These are phyloP conservation scores for Stenocarpella maydis DNA, from an alignment of 2,329 filamentous ascomycete species.

Conservation along the genomic window DNA sequence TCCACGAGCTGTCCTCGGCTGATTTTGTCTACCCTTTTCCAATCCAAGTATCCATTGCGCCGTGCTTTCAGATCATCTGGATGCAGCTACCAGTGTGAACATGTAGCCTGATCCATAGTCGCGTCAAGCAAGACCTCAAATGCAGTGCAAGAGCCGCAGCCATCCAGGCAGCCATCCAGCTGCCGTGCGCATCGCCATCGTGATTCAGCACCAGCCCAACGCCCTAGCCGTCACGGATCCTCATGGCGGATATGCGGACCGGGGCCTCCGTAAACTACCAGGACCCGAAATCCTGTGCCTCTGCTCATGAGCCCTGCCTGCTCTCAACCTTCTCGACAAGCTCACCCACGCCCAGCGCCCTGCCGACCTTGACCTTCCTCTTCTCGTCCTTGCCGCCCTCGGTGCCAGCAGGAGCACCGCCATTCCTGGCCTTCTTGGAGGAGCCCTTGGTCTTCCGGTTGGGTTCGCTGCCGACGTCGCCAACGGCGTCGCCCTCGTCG, in stretches of 20 bases:
- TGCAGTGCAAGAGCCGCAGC: neutral
- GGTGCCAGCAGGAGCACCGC: conserved; percentile 36
- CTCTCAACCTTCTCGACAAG: conserved; percentile 76
- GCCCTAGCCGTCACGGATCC: neutral
- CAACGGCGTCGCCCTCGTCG: conserved; percentile 77
- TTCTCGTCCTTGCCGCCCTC: conserved; percentile 63
- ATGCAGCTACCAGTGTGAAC: neutral
- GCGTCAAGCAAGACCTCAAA: neutral
- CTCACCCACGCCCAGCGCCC: conserved; percentile 79
- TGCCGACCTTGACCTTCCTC: conserved; percentile 86
- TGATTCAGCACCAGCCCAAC: neutral
- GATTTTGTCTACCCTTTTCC: conserved; percentile 27
- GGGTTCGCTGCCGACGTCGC: conserved; percentile 66
- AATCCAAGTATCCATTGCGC: conserved; percentile 7
- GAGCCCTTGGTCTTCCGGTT: conserved; percentile 27
- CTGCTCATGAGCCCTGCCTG: conserved; percentile 48
- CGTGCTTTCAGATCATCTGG: conserved; percentile 5
- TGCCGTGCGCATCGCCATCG: neutral
- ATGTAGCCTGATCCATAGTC: neutral
- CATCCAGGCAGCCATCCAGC: too few species aligned
- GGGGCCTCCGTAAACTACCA: neutral
- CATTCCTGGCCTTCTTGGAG: conserved; percentile 47
- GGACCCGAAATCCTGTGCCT: neutral
- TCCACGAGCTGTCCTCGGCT: neutral
- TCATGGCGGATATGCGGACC: neutral